These are phyloP conservation scores for Vicia villosa DNA, from an alignment of 306 rosid species.

Conservation along the genomic window DNA sequence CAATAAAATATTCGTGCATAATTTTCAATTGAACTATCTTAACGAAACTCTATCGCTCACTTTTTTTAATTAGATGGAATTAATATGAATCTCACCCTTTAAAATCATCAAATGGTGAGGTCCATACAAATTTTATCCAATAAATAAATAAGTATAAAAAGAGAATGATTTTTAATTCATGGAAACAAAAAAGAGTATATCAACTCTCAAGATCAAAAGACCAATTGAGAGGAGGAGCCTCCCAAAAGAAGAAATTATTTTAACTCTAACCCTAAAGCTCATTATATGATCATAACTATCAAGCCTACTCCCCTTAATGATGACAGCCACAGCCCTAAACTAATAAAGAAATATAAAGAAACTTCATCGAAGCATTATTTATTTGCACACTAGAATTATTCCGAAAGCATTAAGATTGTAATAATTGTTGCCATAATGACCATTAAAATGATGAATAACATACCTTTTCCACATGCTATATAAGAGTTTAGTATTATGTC, in stretches of 20 bases:
- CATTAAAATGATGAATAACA: slow-evolving; percentile 47
- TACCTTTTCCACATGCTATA: slow-evolving; percentile 53
- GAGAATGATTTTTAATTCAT: too few relatives aligned
- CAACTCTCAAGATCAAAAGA: not conserved
- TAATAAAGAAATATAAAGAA: slow-evolving; percentile 40
- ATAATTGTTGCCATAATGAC: slow-evolving; percentile 80
- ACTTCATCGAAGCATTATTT: slow-evolving; percentile 37
- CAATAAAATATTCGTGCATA: too few relatives aligned
- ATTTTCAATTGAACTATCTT: too few relatives aligned
- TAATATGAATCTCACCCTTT: too few relatives aligned
- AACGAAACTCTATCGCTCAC: too few relatives aligned
- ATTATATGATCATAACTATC: slow-evolving; percentile 15
- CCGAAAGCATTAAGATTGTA: slow-evolving; percentile 59
- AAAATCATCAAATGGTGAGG: too few relatives aligned
- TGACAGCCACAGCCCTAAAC: slow-evolving; percentile 67
- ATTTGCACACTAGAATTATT: slow-evolving; percentile 59
- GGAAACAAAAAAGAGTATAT: too few relatives aligned
- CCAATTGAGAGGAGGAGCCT: not conserved
- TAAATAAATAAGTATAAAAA: too few relatives aligned
- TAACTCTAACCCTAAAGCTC: not conserved
- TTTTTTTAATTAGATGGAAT: too few relatives aligned
- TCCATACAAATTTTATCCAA: too few relatives aligned
- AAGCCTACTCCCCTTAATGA: slow-evolving; percentile 55
- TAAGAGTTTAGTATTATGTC: slow-evolving; percentile 28
- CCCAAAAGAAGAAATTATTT: not conserved